These are phyloP conservation scores for Cerrena zonata DNA, from an alignment of 1,284 basidiomycete species.

Conservation along the genomic window DNA sequence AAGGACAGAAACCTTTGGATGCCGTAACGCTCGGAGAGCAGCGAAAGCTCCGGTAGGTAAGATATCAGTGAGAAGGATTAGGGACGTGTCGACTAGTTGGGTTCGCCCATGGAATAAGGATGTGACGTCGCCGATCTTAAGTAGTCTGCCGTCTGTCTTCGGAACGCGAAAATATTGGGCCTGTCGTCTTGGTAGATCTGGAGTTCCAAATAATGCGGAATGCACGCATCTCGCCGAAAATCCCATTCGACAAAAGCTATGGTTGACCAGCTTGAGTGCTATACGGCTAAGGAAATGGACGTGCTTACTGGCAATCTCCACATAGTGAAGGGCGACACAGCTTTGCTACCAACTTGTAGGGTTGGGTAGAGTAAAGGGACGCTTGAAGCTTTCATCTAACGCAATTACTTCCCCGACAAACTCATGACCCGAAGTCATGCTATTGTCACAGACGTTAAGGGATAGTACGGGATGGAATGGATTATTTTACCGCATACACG, in stretches of 20 bases:
- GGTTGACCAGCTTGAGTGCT: slow-evolving; percentile 13
- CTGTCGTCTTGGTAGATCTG: slow-evolving; percentile 73
- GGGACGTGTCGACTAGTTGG: slow-evolving; percentile 45
- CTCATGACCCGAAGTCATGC: slow-evolving; percentile 74
- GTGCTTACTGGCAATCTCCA: slow-evolving; percentile 68
- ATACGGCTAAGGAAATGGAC: not conserved
- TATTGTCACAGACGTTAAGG: slow-evolving; percentile 22
- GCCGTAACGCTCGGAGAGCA: slow-evolving; percentile 63
- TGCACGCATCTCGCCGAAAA: slow-evolving; percentile 73
- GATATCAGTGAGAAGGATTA: slow-evolving; percentile 76
- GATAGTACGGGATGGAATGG: not conserved
- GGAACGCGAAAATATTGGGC: slow-evolving; percentile 83
- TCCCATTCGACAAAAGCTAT: slow-evolving; percentile 68
- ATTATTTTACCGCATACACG: slow-evolving; percentile 14
- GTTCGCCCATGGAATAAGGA: slow-evolving; percentile 25
- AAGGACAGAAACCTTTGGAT: slow-evolving; percentile 60
- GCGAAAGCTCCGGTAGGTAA: slow-evolving; percentile 76
- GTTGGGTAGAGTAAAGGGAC: slow-evolving; percentile 60
- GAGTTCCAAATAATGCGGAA: slow-evolving; percentile 68
- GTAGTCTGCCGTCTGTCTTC: slow-evolving; percentile 73
- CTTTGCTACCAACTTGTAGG: slow-evolving; percentile 73
- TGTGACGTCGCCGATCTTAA: slow-evolving; percentile 51
- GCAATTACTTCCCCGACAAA: slow-evolving; percentile 75
- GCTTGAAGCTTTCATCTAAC: slow-evolving; percentile 59
- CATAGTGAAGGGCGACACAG: slow-evolving; percentile 85